Conservation (phyloP, 768 basidiomycete species). For the Termitomyces sp. region DNA sequence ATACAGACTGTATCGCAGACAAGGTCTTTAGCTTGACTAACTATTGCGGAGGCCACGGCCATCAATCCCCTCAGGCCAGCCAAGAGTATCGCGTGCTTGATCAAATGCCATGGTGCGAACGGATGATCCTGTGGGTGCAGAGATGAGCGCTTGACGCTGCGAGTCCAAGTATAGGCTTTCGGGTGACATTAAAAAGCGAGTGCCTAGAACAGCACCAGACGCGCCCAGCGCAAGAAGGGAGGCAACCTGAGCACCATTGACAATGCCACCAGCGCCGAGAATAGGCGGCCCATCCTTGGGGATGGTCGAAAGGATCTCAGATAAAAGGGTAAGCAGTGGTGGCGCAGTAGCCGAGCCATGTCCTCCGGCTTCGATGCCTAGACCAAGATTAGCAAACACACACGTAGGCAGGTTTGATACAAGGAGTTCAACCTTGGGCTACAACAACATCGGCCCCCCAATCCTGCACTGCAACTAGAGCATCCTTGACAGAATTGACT, state of each 20-base stretch:
- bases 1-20: neutral
- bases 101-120: constrained; percentile 66
- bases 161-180: constrained; percentile 57
- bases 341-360: constrained; percentile 60
- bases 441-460: constrained; percentile 76
- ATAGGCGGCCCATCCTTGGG: constrained; percentile 45
- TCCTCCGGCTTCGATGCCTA: constrained; percentile 80
- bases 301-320: constrained; percentile 45
- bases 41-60: constrained; percentile 58
- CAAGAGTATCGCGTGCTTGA: constrained; percentile 47
- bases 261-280: constrained; percentile 74
- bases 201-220: constrained; percentile 67
- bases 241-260: constrained; percentile 61
- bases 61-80: constrained; percentile 61
- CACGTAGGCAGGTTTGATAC: neutral
- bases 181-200: constrained; percentile 67
- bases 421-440: constrained; percentile 57
- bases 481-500: constrained; percentile 58
- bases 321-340: constrained; percentile 58
- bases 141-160: constrained; percentile 51
- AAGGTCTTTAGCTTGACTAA: constrained; percentile 18
- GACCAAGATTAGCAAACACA: constrained; percentile 4
- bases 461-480: constrained; percentile 52
- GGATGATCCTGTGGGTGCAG: constrained; percentile 41
- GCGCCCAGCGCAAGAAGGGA: constrained; percentile 65